Conservation (phyloP, 352 stramenopile genomes). For the Phytopythium boreale region DNA sequence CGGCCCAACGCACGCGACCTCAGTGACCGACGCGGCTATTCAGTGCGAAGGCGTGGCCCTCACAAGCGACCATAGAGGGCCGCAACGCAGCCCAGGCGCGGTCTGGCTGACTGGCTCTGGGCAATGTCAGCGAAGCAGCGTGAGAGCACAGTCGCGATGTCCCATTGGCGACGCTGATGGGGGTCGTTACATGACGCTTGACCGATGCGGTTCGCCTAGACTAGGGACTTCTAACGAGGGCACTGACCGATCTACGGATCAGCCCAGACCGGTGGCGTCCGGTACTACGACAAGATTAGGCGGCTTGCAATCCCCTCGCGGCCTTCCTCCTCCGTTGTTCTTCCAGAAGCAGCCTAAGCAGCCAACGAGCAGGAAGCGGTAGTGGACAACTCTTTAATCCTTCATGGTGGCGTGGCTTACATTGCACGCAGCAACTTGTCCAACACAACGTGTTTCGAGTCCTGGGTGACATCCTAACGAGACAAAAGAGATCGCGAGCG, state of each 20-base stretch:
- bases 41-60: constrained; percentile 24
- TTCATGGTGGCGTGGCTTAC: neutral
- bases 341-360: constrained; percentile 39
- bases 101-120: neutral
- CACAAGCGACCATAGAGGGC: neutral
- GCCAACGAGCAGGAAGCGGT: constrained; percentile 9
- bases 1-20: neutral
- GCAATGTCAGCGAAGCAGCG: neutral
- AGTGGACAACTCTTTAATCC: neutral
- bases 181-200: neutral
- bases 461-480: neutral
- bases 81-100: neutral
- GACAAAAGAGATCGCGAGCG: neutral
- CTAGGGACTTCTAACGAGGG: neutral
- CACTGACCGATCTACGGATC: neutral
- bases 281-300: neutral
- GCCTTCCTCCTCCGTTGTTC: constrained; percentile 42
- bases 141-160: neutral
- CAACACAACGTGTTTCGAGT: neutral
- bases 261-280: neutral
- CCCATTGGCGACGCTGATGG: neutral
- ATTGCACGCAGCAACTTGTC: no score
- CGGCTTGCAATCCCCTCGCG: neutral
- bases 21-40: constrained; percentile 17
- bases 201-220: neutral